phyloP scores from a whole-genome alignment of 176 grass and related monocot species.

The Coix lacrymajobi region DNA sequence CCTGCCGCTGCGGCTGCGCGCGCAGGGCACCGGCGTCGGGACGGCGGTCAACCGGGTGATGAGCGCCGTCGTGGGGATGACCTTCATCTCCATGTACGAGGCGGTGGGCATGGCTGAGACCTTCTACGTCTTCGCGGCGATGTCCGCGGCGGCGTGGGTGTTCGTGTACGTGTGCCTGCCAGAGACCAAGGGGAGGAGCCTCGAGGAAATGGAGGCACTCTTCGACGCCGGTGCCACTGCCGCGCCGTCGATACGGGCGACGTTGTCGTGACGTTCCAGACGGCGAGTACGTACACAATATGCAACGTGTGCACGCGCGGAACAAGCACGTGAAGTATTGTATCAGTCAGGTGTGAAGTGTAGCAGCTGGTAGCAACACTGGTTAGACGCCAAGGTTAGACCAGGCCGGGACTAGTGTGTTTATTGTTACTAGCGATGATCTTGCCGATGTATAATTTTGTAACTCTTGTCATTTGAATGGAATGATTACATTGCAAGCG shows the following conservation, averaged over 20 bases:
- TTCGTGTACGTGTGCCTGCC: slow-evolving; percentile 57
- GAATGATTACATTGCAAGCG: no score
- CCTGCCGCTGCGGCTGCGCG: slow-evolving; percentile 51
- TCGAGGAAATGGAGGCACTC: slow-evolving; percentile 71
- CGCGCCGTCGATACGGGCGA: background rate
- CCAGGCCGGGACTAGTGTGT: no score
- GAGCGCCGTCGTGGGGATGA: slow-evolving; percentile 50
- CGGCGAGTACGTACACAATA: background rate
- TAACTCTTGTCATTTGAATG: no score
- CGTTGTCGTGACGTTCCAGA: background rate
- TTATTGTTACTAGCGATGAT: no score
- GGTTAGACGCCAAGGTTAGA: no score
- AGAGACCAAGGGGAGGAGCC: slow-evolving; percentile 61
- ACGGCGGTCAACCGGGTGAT: slow-evolving; percentile 52
- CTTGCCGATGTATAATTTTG: no score
- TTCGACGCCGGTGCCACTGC: slow-evolving; percentile 13
- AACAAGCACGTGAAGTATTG: no score
- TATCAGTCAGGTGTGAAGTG: no score
- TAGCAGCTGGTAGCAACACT: no score
- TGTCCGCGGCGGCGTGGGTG: slow-evolving; percentile 24
- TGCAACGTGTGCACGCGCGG: no score
- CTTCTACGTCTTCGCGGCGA: slow-evolving; percentile 61
- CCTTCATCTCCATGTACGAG: slow-evolving; percentile 53
- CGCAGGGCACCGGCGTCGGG: slow-evolving; percentile 43
- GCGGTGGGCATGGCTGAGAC: slow-evolving; percentile 42